A percentile compares a stretch with the other conserved stretches of the same genome.
Conservation (phyloP, 805 yeast species). For the Suhomyces prunicola region DNA sequence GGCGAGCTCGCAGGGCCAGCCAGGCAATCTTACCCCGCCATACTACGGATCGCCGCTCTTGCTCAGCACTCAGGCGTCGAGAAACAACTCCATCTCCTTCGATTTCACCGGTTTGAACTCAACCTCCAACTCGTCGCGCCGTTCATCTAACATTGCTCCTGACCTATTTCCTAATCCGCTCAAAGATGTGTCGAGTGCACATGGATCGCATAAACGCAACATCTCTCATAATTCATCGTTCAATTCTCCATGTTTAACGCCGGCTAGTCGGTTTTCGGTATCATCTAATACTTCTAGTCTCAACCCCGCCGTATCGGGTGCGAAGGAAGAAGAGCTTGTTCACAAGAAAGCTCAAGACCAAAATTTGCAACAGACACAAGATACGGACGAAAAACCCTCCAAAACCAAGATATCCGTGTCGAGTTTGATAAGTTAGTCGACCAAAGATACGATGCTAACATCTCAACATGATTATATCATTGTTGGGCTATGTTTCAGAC, state of each 20-base stretch:
- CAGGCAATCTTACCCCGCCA: conserved; percentile 24
- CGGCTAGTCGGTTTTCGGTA: conserved; percentile 22
- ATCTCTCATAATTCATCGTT: conserved; percentile 30
- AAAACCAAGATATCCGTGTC: conserved; percentile 33
- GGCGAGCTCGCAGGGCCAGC: not conserved
- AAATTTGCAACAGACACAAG: not conserved
- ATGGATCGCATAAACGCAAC: conserved; percentile 22
- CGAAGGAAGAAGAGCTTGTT: conserved; percentile 8
- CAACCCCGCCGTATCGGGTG: not conserved
- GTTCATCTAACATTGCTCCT: conserved; percentile 40
- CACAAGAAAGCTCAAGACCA: conserved; percentile 1
- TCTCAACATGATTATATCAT: too few relatives aligned
- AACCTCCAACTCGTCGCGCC: conserved; percentile 31
- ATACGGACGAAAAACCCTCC: not conserved
- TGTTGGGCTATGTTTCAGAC: too few relatives aligned
- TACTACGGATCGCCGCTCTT: conserved; percentile 30
- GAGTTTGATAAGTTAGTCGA: conserved; percentile 22
- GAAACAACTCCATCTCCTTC: conserved; percentile 41
- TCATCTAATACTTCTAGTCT: conserved; percentile 13
- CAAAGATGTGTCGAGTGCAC: conserved; percentile 5
- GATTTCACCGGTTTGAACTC: conserved; percentile 19
- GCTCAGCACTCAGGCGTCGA: conserved; percentile 31
- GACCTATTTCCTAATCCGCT: conserved; percentile 42
- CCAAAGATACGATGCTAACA: too few relatives aligned
- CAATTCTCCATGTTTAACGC: conserved; percentile 26